Percentiles rank a stretch among this genome's conserved stretches.
Evolutionary conservation across 1,284 basidiomycete species (phyloP).

Genomic region (Rugosomyces carneus): DNA sequence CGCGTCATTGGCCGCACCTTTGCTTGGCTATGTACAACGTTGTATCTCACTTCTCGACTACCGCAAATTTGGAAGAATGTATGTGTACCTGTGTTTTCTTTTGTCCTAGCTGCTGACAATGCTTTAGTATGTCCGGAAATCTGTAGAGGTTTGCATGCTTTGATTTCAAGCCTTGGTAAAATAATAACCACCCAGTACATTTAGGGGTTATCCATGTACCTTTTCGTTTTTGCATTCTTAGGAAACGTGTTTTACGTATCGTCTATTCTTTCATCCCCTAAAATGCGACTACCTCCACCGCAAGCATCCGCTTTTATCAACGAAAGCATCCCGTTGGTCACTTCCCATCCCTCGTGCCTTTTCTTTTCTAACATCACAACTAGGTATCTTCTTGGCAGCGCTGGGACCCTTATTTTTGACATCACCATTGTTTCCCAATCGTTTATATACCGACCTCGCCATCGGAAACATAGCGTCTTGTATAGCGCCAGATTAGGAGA

Average conservation of each 20-base stretch:
- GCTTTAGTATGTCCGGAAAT: constrained; percentile 77
- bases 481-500: constrained; percentile 30
- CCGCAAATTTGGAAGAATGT: constrained; percentile 98
- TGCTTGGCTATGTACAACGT: constrained; percentile 87
- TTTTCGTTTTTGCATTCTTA: constrained; percentile 88
- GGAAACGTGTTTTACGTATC: constrained; percentile 89
- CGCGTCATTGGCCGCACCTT: constrained; percentile 80
- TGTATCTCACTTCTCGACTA: constrained; percentile 86
- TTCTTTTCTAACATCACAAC: constrained; percentile 8
- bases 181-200: constrained; percentile 4
- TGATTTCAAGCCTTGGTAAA: neutral
- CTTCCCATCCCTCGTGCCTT: constrained; percentile 5
- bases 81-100: constrained; percentile 29
- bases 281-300: constrained; percentile 45
- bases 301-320: constrained; percentile 53
- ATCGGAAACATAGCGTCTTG: constrained; percentile 23
- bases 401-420: constrained; percentile 86
- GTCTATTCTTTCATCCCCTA: constrained; percentile 71
- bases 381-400: constrained; percentile 79
- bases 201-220: constrained; percentile 84
- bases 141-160: constrained; percentile 63
- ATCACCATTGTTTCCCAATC: constrained; percentile 68
- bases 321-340: constrained; percentile 71
- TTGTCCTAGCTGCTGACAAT: neutral
- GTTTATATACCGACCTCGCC: constrained; percentile 40